Evolutionary conservation across 1,139 yeast species (phyloP), one percentile per base, ranked within the genome.

Genomic region (Debaryomycetaceae sp.): DNA sequence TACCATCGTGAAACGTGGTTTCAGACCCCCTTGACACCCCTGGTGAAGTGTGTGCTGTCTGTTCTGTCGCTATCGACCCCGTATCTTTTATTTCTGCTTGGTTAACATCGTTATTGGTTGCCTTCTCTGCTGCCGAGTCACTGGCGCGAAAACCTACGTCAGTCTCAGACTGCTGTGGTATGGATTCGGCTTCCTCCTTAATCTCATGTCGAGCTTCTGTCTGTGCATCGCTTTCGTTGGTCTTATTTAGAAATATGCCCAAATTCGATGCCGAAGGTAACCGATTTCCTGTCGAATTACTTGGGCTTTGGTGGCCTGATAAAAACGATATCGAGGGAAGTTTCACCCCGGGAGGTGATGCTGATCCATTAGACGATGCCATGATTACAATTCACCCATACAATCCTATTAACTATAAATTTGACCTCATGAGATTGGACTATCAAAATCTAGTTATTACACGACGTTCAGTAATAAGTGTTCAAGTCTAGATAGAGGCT

Each of bases 271-370:
- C 54, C 39, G 53, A 49, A 4, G 58, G 62, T 24, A 54, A 50
- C 34, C 54, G 51, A 40, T 46, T 55, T 9, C 37, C 37, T 35
- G 34, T 17, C n/a, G 49, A 45, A 34, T 47, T 44, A 24, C 44
- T 49, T 7, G 44, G 45, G 22, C 42, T 38, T 37, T 45, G 51
- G 41, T 51, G 57, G 5, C 53, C 49, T 6, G 66, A 57, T 44
- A 63, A 50, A 45, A 62, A 63, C 35, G 65, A 59, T 11, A 63
- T 63, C 24, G 68, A 66, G 5, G 68, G 68, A 38, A 63, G 58
- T 41, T 59, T 53, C 27, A 63, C 33, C n/a, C 35, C 41, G 34
- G 37, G 37, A n/a, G 38, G 33, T 5, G 31, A 37, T 9, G 35
- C 20, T 8, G 31, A 24, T 27, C 41, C 45, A 38, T 43, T 43